phyloP scores from a whole-genome alignment of 164 flowering plant species.

The Aristolochia contorta region DNA sequence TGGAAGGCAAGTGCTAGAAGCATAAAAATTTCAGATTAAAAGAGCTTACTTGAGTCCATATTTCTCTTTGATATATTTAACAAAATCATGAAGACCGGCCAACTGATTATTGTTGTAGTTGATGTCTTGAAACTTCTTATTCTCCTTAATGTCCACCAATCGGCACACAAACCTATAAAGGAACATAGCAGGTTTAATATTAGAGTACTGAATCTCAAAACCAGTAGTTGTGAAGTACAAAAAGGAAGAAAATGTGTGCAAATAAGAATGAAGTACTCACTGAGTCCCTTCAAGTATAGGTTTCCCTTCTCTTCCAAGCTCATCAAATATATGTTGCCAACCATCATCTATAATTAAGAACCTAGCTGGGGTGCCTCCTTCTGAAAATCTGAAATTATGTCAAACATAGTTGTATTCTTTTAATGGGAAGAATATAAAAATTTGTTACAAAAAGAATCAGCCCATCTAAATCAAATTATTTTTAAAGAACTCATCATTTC shows the following conservation, averaged over 20 bases:
- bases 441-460: too few species aligned
- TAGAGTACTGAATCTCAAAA: background rate
- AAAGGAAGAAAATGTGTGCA: background rate
- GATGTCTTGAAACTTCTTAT: conserved; percentile 38
- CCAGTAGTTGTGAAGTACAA: background rate
- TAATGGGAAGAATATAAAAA: too few species aligned
- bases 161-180: conserved; percentile 50
- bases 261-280: conserved; percentile 22
- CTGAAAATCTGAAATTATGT: conserved; percentile 24
- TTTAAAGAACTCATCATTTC: too few species aligned
- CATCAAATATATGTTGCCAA: conserved; percentile 63
- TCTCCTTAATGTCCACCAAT: conserved; percentile 56
- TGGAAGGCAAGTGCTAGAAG: background rate
- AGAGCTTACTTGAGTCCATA: conserved; percentile 49
- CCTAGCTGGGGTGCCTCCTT: conserved; percentile 57
- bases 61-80: conserved; percentile 37
- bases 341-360: conserved; percentile 79
- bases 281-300: conserved; percentile 41
- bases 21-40: background rate
- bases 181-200: background rate
- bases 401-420: too few species aligned
- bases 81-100: conserved; percentile 32
- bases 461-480: too few species aligned
- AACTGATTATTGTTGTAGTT: conserved; percentile 14
- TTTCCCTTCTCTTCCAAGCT: conserved; percentile 40